Conservation (phyloP, 202 grass and related monocot genomes). For the Schoenoplectus tabernaemontani region DNA sequence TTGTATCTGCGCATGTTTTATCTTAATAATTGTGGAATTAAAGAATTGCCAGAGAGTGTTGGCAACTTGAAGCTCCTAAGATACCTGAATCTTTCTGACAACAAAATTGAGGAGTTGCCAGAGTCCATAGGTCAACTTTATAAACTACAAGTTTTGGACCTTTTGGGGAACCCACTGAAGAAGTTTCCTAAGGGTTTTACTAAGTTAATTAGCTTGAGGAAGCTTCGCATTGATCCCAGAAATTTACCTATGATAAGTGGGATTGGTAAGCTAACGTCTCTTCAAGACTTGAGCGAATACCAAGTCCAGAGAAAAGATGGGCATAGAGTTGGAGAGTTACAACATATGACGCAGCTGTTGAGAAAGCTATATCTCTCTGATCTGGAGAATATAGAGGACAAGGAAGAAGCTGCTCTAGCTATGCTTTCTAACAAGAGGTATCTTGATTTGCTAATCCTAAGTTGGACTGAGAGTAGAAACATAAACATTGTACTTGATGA, state of each 20-base stretch:
- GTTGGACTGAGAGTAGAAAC: constrained; percentile 17
- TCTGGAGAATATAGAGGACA: neutral
- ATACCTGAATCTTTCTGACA: constrained; percentile 20
- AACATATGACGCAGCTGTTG: constrained; percentile 29
- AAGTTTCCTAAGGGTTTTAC: constrained; percentile 12
- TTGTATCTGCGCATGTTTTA: constrained; percentile 16
- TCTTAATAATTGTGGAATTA: constrained; percentile 5
- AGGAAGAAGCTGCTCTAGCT: constrained; percentile 23
- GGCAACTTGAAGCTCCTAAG: constrained; percentile 26
- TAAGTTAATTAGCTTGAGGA: constrained; percentile 29
- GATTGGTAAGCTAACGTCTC: constrained; percentile 33
- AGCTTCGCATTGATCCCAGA: neutral
- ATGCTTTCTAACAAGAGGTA: constrained; percentile 31
- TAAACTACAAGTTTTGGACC: constrained; percentile 19
- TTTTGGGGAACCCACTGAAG: neutral
- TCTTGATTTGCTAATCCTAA: constrained; percentile 20
- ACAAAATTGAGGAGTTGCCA: constrained; percentile 26
- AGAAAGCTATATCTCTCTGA: neutral
- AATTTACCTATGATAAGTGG: constrained; percentile 9
- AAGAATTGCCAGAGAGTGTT: constrained; percentile 20
- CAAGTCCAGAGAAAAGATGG: neutral
- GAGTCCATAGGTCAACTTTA: constrained; percentile 43
- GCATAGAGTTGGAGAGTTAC: constrained; percentile 4
- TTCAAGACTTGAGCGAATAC: constrained; percentile 19
- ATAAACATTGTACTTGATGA: neutral